Percentiles rank a stretch among this genome's conserved stretches.
Conservation (phyloP, 495 filamentous ascomycete genomes). For the Chaetomidium leptoderma region DNA sequence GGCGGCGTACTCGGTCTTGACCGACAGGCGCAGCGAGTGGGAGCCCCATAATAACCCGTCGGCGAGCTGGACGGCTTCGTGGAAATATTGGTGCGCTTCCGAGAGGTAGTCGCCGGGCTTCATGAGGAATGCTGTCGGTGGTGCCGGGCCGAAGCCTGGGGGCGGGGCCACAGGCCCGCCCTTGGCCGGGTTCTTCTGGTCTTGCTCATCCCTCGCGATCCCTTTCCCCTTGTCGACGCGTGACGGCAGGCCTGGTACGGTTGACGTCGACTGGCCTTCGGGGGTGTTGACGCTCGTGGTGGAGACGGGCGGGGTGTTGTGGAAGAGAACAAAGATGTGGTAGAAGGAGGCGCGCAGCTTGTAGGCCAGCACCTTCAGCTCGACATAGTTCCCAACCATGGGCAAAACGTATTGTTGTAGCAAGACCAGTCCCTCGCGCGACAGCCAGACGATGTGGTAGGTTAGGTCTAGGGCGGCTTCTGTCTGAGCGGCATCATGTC, state of each 20-base stretch:
- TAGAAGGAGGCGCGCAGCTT: slow-evolving; percentile 93
- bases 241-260: slow-evolving; percentile 26
- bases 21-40: slow-evolving; percentile 82
- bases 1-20: slow-evolving; percentile 90
- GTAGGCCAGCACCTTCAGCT: slow-evolving; percentile 79
- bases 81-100: slow-evolving; percentile 74
- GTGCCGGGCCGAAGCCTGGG: slow-evolving; percentile 47
- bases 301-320: slow-evolving; percentile 60
- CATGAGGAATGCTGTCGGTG: slow-evolving; percentile 64
- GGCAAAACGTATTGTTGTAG: slow-evolving; percentile 83
- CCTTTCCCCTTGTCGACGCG: slow-evolving; percentile 46
- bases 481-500: slow-evolving; percentile 70
- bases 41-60: slow-evolving; percentile 74
- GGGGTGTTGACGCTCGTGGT: slow-evolving; percentile 34
- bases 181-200: slow-evolving; percentile 37
- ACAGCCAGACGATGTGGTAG: slow-evolving; percentile 92
- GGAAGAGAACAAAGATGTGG: slow-evolving; percentile 94
- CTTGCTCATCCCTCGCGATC: slow-evolving; percentile 33
- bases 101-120: slow-evolving; percentile 79
- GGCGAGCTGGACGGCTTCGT: slow-evolving; percentile 68
- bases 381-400: slow-evolving; percentile 63
- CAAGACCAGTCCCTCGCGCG: slow-evolving; percentile 83
- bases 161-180: slow-evolving; percentile 50
- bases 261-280: slow-evolving; percentile 26
- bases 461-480: slow-evolving; percentile 80